phyloP scores from a whole-genome alignment of 257 asterid genomes.

The Craterostigma plantagineum region DNA sequence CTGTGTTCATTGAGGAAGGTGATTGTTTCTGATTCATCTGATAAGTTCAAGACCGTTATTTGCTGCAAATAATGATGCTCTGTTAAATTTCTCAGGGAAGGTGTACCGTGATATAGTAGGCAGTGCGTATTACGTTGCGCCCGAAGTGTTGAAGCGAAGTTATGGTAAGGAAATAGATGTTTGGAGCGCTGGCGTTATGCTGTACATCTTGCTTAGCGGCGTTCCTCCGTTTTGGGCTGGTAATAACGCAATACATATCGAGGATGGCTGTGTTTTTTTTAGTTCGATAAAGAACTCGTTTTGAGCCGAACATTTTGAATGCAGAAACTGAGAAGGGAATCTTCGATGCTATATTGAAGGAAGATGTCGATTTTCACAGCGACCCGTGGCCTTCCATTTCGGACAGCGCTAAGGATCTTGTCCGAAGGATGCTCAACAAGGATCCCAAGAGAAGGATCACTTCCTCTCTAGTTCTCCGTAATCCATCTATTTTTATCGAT shows the following conservation, averaged over 20 bases:
- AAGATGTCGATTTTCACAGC: slow-evolving; percentile 34
- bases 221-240: slow-evolving; percentile 99
- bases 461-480: slow-evolving; percentile 42
- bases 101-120: slow-evolving; percentile 75
- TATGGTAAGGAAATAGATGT: slow-evolving; percentile 78
- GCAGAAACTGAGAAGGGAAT: slow-evolving; percentile 51
- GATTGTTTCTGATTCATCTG: not conserved
- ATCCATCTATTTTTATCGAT: not conserved
- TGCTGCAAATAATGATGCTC: not conserved
- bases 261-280: no score
- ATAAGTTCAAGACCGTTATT: not conserved
- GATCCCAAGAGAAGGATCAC: slow-evolving; percentile 37
- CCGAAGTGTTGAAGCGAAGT: slow-evolving; percentile 61
- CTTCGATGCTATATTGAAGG: slow-evolving; percentile 33
- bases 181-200: slow-evolving; percentile 91
- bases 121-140: slow-evolving; percentile 86
- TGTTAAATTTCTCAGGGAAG: slow-evolving; percentile 33
- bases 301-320: not conserved
- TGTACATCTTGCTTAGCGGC: slow-evolving; percentile 75
- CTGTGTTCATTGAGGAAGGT: slow-evolving; percentile 63
- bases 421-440: slow-evolving; percentile 31
- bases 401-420: slow-evolving; percentile 40
- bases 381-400: slow-evolving; percentile 58
- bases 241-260: slow-evolving; percentile 5
- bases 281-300: no score